Evolutionary conservation across 176 grass and related monocot genomes (phyloP), one percentile per base, ranked within the genome.

Genomic region (Urochloa ruziziensis): DNA sequence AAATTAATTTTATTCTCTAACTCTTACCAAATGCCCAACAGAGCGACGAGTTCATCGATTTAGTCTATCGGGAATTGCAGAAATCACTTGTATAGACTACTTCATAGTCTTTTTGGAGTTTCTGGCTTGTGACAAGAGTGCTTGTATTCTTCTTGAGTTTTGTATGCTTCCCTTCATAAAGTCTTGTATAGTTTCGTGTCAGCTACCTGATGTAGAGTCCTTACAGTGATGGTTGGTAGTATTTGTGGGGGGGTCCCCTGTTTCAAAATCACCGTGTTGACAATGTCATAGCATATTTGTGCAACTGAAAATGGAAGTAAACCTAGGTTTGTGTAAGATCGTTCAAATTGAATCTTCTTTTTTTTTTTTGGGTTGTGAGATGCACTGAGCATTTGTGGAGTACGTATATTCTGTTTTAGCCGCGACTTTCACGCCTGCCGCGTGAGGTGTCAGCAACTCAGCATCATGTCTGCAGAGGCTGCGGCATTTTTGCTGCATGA

Each of bases 31-130:
- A 7, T 57, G 21, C 14, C 13, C 42, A 67, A 83, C 90, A 95
- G 90, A 86, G 84, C 12, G 88, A 95, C 18, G 79, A 95, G 68
- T 95, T 95, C 82, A 90, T 92, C 67, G 88, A 92, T 82, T 61
- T 95, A 64, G 32, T 95, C 56, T 86, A 70, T 18, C 87, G 33
- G 52, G 93, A 95, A 59, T 67, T 95, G 27, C 64, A 88, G 82
- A 88, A 87, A 79, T 66, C 85, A 39, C 87, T 90, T 87, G 57
- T 72, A 30, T 88, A 88, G 61, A 84, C 82, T 67, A 28, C 11
- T 73, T 36, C 35, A 18, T 56, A 35, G 80, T 70, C 66, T 71
- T 42, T 74, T 4, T 72, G 37, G 68, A 84, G 36, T 30, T 29
- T 53, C 17, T 73, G 64, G 35, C 5, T 33, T 23, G 52, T 32